Percentiles rank a stretch among this genome's conserved stretches.
These are phyloP conservation scores for Wickerhamomyces ciferrii DNA, from an alignment of 805 yeast genomes.

Conservation along the genomic window DNA sequence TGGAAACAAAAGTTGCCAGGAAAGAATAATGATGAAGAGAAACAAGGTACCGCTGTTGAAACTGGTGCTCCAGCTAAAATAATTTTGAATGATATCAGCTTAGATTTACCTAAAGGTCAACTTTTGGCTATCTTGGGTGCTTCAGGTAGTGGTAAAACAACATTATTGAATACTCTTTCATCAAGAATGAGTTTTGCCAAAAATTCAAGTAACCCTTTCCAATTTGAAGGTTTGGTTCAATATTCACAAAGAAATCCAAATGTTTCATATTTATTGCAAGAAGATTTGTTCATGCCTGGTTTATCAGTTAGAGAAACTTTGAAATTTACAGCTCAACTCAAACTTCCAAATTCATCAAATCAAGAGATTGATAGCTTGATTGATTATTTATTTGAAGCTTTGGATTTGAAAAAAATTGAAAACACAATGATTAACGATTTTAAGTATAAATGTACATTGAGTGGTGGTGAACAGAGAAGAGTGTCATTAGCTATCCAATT, in stretches of 20 bases:
- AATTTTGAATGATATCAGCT: conserved; percentile 40
- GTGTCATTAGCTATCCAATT: conserved; percentile 77
- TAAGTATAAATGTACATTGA: conserved; percentile 46
- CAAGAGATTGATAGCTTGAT: conserved; percentile 7
- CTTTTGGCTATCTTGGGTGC: conserved; percentile 86
- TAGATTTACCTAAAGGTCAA: conserved; percentile 56
- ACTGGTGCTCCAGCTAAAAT: conserved; percentile 8
- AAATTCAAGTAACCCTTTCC: conserved; percentile 36
- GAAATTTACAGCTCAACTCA: conserved; percentile 67
- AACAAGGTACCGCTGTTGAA: not conserved
- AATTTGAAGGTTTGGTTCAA: conserved; percentile 27
- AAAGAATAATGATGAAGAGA: not conserved
- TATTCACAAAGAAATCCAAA: conserved; percentile 13
- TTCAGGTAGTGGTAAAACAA: conserved; percentile 85
- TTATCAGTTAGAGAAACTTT: conserved; percentile 73
- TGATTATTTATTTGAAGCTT: conserved; percentile 29
- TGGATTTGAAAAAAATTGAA: conserved; percentile 63
- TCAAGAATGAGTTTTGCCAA: conserved; percentile 37
- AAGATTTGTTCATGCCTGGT: conserved; percentile 67
- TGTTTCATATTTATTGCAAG: conserved; percentile 67
- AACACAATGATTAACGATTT: conserved; percentile 58
- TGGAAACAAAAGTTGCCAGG: no score
- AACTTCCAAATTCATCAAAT: conserved; percentile 45
- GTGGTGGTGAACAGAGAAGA: conserved; percentile 85
- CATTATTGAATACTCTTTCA: conserved; percentile 65